Evolutionary conservation across 371 early-diverging fungal species (phyloP), one percentile per base, ranked within the genome.

Genomic region (Circinella minor): DNA sequence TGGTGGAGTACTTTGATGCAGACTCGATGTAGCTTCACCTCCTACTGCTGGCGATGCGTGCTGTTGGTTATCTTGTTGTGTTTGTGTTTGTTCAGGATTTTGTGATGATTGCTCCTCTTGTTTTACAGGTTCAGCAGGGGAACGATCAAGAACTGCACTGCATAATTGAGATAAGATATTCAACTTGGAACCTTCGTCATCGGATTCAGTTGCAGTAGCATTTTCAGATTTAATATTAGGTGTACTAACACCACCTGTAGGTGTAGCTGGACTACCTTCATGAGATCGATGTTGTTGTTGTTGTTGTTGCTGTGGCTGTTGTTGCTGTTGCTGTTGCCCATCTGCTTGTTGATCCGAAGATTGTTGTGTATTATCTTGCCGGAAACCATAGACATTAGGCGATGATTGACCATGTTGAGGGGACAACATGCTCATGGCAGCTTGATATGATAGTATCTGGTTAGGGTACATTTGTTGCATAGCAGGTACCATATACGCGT

Each of bases 171-270:
- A 81, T 34, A 84, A 66, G 51, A 84, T 79, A 20, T 70, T 80
- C 54, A 83, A 65, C 59, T 83, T 83, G 59, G 77, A 78, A 15
- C 81, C 81, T 69, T 83, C 83, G 49, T 81, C 84, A 47, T 83
- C 84, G 36, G 77, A 77, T 37, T 79, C 83, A 34, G 57, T 57
- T 38, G 72, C 55, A 43, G 72, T 49, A 43, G 54, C 71, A 11
- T 47, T 72, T 62, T 51, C 68, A 14, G 51, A 11, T 8, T 51
- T 54, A 38, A 46, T 54, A 63, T 39, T 49, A 13, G 69, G 63
- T 9, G 73, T 65, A 55, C 65, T 61, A 9, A 62, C 67, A 55
- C 61, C 67, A 55, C 61, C 67, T 17, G 68, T 48, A 13, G 74
- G 66, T 43, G 68, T 65, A 13, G 63, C 68, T 27, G 68, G 68